Base-by-base conservation (phyloP, 306 rosid genomes). In the Rosa lucieae region DNA sequence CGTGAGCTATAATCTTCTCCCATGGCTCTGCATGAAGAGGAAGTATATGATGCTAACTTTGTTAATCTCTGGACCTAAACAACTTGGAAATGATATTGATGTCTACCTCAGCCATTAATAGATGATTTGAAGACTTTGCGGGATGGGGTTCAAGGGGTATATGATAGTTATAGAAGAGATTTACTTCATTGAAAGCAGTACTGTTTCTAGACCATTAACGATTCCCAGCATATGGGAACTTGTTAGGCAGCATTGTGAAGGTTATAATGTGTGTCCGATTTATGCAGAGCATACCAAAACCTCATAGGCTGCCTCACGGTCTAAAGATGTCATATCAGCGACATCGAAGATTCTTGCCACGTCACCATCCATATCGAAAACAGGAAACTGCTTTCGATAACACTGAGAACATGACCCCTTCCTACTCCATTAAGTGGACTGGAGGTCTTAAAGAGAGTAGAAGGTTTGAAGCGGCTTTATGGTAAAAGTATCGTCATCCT, bases 191-290 rank as follows among this genome's bases (percentile, higher is more conserved):
- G 0, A 32, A 2, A 10, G 72, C 18, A 8, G 39, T 58, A n/a
- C 17, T 42, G 14, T 6, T 6, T 78, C 2, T 70, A 59, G 76
- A 43, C 82, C 2, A 69, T 53, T 3, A 42, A 70, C 15, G 70
- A 78, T 78, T 67, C 12, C 52, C 81, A 8, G 47, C 75, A 6
- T 69, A 70, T 58, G 48, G 10, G 5, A 58, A 79, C 44, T 46
- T 71, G 4, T 55, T 8, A 9, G 62, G 48, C 5, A 53, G 13
- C 17, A 1, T 1, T 2, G 70, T 55, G 0, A 43, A 70, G 17
- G 77, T 1, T 78, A 55, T 8, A 37, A 69, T 21, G 71, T 47
- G 0, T 78, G 71, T 58, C 71, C 23, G 10, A 5, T 71, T 21
- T 78, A 61, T 43, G 56, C 3, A 0, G n/a, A 18, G 7, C 29